Evolutionary conservation across 2,329 filamentous ascomycete species (phyloP), one percentile per base, ranked within the genome.

Genomic region (Dichotomopilus funicola): DNA sequence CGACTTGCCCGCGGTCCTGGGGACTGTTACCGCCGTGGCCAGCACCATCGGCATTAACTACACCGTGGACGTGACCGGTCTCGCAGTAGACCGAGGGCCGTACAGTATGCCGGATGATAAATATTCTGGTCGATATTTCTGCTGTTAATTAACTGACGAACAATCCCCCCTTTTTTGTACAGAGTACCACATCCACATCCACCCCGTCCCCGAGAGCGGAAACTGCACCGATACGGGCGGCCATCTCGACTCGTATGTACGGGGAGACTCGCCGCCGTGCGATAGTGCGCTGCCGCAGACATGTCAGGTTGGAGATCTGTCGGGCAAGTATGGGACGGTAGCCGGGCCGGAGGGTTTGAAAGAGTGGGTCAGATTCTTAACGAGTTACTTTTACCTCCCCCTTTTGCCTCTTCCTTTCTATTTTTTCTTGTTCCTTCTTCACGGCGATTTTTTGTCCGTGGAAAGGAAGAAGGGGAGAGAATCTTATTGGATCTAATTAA

Each of bases 271-370:
- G 0, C 71, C 76, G 27, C 62, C 74, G 2, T 86, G 82, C 65
- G 71, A 82, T 59, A 45, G 65, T 9, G 62, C 66, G 11, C 60
- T 67, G 33, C 81, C 80, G 1, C 64, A 75, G 57, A 79, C 75
- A 13, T 86, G 82, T 66, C 75, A 85, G 67, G 75, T 81, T 5
- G 82, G 82, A 49, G 82, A 86, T 65, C 68, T 85, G 34, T 73
- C 76, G 36, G 82, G 82, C 54, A 85, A 85, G 66, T 73, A 82
- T 59, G 79, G 79, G 34, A 71, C 73, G 43, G 72, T 80, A n/a
- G 43, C 37, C 4, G 64, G 59, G 65, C 63, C 40, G 59, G 64
- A 49, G 31, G 59, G 55, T 12, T 36, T 53, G 44, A 64, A 64
- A 55, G 54, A 44, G 63, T 65, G 45, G 61, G 60, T 56, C n/a